phyloP scores from a whole-genome alignment of 139 green algal species.

The Volvox africanus region DNA sequence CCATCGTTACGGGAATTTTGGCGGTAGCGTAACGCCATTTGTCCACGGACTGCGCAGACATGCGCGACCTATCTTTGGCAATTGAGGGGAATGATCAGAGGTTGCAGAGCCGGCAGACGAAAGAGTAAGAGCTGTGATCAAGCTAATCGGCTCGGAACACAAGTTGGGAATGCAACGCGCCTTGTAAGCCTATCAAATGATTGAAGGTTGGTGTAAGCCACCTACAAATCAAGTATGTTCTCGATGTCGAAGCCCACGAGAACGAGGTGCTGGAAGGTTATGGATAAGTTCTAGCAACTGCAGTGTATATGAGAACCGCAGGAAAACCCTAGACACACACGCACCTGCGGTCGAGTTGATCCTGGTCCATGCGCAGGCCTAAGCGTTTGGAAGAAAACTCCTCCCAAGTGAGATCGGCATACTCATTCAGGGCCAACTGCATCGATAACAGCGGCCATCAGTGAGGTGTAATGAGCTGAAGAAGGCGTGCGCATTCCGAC shows the following conservation, averaged over 20 bases:
- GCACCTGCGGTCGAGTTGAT: slow-evolving; percentile 20
- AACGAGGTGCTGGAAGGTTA: too few relatives aligned
- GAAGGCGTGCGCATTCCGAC: not conserved
- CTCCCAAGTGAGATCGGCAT: slow-evolving; percentile 89
- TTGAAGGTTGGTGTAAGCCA: too few relatives aligned
- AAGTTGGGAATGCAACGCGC: too few relatives aligned
- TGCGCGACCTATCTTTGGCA: not conserved
- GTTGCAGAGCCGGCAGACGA: too few relatives aligned
- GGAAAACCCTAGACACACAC: not conserved
- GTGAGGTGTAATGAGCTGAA: not conserved
- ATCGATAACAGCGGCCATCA: not conserved
- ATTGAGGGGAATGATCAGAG: too few relatives aligned
- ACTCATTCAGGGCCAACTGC: slow-evolving; percentile 89
- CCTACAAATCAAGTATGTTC: too few relatives aligned
- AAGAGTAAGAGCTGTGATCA: too few relatives aligned
- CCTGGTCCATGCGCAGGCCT: slow-evolving; percentile 60
- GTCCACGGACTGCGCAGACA: not conserved
- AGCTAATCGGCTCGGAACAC: too few relatives aligned
- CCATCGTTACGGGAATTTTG: slow-evolving; percentile 65
- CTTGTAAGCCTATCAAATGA: too few relatives aligned
- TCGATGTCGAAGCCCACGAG: too few relatives aligned
- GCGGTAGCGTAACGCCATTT: slow-evolving; percentile 68
- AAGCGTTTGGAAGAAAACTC: slow-evolving; percentile 80
- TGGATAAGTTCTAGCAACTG: too few relatives aligned
- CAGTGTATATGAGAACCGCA: too few relatives aligned